These are phyloP conservation scores for Eucalyptus marginata DNA, from an alignment of 345 rosid genomes.

Conservation along the genomic window DNA sequence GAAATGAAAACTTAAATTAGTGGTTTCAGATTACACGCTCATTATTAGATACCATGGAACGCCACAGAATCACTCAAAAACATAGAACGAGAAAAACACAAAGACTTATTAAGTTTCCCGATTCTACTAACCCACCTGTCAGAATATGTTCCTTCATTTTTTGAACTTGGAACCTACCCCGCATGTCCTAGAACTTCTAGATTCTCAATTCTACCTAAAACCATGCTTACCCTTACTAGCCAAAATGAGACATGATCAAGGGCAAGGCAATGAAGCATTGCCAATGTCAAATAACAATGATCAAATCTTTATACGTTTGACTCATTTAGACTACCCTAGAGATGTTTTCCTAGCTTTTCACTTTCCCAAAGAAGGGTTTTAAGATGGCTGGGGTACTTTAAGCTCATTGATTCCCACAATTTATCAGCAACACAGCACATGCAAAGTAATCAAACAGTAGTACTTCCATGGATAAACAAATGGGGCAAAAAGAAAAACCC, in stretches of 20 bases:
- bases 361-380: neutral
- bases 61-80: accelerated
- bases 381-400: neutral
- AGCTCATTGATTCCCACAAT: neutral
- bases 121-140: too few species aligned
- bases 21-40: accelerated
- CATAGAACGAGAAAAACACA: accelerated
- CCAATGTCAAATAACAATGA: neutral
- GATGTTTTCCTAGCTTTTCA: neutral
- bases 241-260: neutral
- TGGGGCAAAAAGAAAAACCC: neutral
- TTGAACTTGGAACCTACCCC: accelerated
- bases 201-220: too few species aligned
- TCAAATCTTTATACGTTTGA: neutral
- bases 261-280: neutral
- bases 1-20: accelerated
- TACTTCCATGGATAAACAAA: neutral
- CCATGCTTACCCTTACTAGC: neutral
- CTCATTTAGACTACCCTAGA: neutral
- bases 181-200: accelerated
- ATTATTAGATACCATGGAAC: accelerated
- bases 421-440: neutral
- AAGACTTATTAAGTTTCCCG: too few species aligned
- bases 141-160: accelerated
- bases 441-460: neutral